Evolutionary conservation across 164 flowering plant species (phyloP).

Genomic region (Annona squamosa): DNA sequence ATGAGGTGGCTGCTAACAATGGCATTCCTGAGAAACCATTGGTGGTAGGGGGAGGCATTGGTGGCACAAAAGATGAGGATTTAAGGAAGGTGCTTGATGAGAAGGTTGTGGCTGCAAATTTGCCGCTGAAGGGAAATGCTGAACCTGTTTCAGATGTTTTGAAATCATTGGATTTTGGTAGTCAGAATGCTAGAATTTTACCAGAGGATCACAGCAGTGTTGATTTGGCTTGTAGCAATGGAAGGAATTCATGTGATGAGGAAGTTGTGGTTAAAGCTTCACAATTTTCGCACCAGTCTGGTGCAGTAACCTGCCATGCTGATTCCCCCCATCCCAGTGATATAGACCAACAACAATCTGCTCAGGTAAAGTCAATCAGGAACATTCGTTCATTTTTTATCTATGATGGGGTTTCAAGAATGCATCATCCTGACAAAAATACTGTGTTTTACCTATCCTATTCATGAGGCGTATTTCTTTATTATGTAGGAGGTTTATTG

Average conservation of each 20-base stretch:
- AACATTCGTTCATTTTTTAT: not conserved
- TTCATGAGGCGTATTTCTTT: too few relatives aligned
- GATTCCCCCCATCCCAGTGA: conserved; percentile 10
- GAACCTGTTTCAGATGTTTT: not conserved
- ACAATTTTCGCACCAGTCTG: conserved; percentile 12
- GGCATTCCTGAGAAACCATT: not conserved
- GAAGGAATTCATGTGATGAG: conserved; percentile 1
- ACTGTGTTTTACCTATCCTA: too few relatives aligned
- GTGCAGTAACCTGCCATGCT: not conserved
- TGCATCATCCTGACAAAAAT: too few relatives aligned
- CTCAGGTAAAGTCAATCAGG: conserved; percentile 28
- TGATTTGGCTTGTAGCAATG: not conserved
- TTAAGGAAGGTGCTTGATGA: not conserved
- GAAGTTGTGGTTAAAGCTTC: conserved; percentile 2
- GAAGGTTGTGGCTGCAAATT: not conserved
- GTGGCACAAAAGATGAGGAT: conserved; percentile 1
- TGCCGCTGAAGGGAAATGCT: not conserved
- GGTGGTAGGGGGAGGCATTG: not conserved
- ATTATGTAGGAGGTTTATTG: too few relatives aligned
- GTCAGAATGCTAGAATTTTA: not conserved
- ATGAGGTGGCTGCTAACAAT: not conserved
- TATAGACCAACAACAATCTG: conserved; percentile 14
- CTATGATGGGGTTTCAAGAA: too few relatives aligned
- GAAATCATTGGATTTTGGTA: not conserved
- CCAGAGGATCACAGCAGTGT: not conserved